Conservation (phyloP, 306 rosid genomes). For the Cyamopsis tetragonoloba region DNA sequence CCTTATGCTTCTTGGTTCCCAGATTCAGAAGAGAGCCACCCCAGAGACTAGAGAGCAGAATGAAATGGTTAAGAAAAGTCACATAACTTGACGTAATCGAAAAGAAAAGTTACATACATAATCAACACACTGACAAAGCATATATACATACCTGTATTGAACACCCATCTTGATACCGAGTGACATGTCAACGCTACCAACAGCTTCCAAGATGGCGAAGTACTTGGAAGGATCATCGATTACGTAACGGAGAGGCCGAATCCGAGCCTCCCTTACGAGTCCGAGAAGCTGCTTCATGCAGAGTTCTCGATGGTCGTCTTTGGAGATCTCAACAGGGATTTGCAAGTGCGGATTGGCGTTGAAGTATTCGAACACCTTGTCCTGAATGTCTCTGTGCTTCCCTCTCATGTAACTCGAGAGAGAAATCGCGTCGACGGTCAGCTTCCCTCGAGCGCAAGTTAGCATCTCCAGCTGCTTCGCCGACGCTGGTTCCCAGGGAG, state of each 20-base stretch:
- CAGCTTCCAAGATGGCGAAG: constrained; percentile 77
- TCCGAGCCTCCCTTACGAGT: constrained; percentile 70
- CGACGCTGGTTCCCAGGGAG: neutral
- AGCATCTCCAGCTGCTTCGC: constrained; percentile 24
- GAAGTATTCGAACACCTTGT: constrained; percentile 55
- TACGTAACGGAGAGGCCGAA: constrained; percentile 57
- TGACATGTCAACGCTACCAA: constrained; percentile 80
- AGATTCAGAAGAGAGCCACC: constrained; percentile 89
- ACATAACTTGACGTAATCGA: neutral
- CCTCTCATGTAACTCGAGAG: constrained; percentile 58
- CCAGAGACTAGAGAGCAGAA: constrained; percentile 65
- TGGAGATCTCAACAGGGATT: constrained; percentile 78
- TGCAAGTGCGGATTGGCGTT: constrained; percentile 67
- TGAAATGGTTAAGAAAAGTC: neutral
- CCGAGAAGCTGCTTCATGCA: constrained; percentile 80
- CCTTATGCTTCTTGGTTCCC: constrained; percentile 92
- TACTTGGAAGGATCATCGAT: constrained; percentile 62
- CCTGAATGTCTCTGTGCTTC: constrained; percentile 67
- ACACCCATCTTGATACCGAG: constrained; percentile 93
- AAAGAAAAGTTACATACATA: too few species aligned
- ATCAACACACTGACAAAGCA: too few species aligned
- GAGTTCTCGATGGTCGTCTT: constrained; percentile 64
- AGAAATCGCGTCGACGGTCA: constrained; percentile 34
- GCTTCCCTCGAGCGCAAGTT: constrained; percentile 43
- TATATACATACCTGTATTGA: constrained; percentile 80